These are phyloP conservation scores for Urostyla sp. DNA, from an alignment of 73 alveolate species.

Conservation along the genomic window DNA sequence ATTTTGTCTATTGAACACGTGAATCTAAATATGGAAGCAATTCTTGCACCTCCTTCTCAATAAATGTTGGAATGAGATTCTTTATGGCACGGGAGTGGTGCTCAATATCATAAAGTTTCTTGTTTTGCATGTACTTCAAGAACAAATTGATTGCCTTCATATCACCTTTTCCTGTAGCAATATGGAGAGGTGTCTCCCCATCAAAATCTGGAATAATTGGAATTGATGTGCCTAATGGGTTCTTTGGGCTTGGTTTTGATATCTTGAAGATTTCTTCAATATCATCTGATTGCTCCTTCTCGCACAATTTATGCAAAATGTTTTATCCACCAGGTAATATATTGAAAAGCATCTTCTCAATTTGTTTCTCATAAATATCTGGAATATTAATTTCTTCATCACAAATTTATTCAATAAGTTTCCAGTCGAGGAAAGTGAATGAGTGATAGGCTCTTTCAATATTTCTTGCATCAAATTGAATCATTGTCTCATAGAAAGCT, in stretches of 20 bases:
- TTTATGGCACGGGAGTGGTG: slow-evolving; percentile 42
- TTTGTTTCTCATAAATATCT: neutral
- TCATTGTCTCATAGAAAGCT: neutral
- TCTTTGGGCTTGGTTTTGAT: slow-evolving; percentile 15
- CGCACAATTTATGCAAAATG: slow-evolving; percentile 32
- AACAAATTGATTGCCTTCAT: neutral
- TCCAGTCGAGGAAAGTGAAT: slow-evolving; percentile 51
- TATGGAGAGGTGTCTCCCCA: slow-evolving; percentile 31
- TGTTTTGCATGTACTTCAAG: slow-evolving; percentile 4
- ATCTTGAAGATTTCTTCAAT: neutral
- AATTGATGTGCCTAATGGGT: slow-evolving; percentile 1
- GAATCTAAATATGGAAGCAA: slow-evolving; percentile 12
- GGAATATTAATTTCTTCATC: neutral
- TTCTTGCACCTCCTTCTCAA: slow-evolving; percentile 7
- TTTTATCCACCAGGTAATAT: slow-evolving; percentile 55
- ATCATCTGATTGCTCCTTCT: slow-evolving; percentile 1
- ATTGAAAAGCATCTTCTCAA: slow-evolving; percentile 29
- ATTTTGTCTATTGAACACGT: neutral
- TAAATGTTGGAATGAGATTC: neutral
- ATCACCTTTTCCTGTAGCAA: neutral
- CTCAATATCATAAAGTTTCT: slow-evolving; percentile 4
- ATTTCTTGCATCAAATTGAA: neutral
- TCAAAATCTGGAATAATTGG: slow-evolving; percentile 10
- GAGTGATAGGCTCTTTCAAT: neutral
- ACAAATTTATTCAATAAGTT: slow-evolving; percentile 19